Conservation (phyloP, 805 yeast species). For the Candida krabiensis region DNA sequence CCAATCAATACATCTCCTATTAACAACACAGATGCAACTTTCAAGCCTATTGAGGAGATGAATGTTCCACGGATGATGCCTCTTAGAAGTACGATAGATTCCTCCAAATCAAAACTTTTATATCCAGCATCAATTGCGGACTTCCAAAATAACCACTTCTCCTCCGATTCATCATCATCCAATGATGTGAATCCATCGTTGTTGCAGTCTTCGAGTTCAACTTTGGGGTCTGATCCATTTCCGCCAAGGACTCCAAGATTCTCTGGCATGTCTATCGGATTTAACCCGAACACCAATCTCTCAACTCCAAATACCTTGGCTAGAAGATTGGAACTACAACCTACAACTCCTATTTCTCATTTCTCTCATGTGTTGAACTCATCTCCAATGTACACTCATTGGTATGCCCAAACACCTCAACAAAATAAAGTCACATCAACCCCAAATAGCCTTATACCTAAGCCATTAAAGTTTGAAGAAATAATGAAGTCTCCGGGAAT, state of each 20-base stretch:
- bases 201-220: constrained; percentile 16
- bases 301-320: constrained; percentile 13
- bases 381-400: constrained; percentile 35
- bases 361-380: constrained; percentile 34
- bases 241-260: constrained; percentile 17
- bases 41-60: constrained; percentile 8
- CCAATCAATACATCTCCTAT: constrained; percentile 33
- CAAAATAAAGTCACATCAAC: constrained; percentile 19
- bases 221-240: constrained; percentile 6
- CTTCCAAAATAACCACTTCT: constrained; percentile 15
- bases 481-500: constrained; percentile 18
- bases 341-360: constrained; percentile 32
- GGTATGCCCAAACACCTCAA: constrained; percentile 32
- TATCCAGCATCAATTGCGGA: constrained; percentile 8
- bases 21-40: constrained; percentile 10
- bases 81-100: background rate
- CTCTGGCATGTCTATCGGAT: background rate
- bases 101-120: background rate
- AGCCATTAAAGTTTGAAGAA: constrained; percentile 24
- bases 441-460: constrained; percentile 22
- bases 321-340: constrained; percentile 13
- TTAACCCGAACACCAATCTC: background rate
- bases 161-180: constrained; percentile 14
- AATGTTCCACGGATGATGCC: background rate
- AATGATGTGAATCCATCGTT: constrained; percentile 26